Evolutionary conservation across 305 asterid species (phyloP), one percentile per base, ranked within the genome.

Genomic region (Salvia sclarea): DNA sequence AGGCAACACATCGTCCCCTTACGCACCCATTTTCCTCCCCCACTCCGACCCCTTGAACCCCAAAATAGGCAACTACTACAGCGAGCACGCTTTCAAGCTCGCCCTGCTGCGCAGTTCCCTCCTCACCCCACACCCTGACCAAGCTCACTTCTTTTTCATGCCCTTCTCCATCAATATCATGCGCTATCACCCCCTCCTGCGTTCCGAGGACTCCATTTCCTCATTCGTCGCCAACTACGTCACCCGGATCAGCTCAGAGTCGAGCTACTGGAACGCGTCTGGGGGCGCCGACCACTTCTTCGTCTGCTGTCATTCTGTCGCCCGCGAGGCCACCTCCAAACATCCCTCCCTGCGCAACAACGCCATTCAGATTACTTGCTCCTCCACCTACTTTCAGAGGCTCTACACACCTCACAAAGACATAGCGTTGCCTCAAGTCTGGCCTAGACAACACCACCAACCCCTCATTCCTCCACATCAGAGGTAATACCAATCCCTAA

Each of bases 211-310:
- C 0, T 69, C 83, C 59, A 88, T 90, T 58, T 69, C 87, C 33
- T 68, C 73, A 18, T 88, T 88, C 65, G 84, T 88, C 21, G 90
- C 95, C 45, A 41, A 77, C 24, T 86, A 90, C 53, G 76, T 87
- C 5, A 25, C 58, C 48, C 75, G 70, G 49, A 72, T 90, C 41
- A 76, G 86, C 79, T 75, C 86, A 0, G 77, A 82, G 38, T 86
- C 74, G 62, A 14, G 18, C 0, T 81, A 75, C 64, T 88, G 95
- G 97, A 90, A 88, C 57, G 87, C 86, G 0, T 84, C 95, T 4
- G 92, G 83, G 8, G 97, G 97, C 20, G 83, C 90, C 6, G 92
- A 90, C 59, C 97, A 88, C 76, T 90, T 90, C 84, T 90, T 79
- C 52, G 77, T 81, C 22, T 80, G 80, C 75, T 90, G 94, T 64